These are phyloP conservation scores for Talaromyces funiculosus DNA, from an alignment of 2,329 filamentous ascomycete genomes.

Conservation along the genomic window DNA sequence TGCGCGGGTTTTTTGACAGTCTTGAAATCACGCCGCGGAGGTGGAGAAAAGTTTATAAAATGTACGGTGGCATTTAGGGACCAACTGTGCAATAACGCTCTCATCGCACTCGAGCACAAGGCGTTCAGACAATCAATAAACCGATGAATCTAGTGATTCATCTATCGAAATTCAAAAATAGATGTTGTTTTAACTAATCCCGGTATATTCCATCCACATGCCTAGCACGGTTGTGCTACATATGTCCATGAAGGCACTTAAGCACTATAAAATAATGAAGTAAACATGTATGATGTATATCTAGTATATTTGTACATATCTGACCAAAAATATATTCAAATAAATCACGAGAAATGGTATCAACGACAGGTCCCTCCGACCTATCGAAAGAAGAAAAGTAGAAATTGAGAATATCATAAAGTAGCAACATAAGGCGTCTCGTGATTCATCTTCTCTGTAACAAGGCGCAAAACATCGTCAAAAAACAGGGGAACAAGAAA, in stretches of 20 bases:
- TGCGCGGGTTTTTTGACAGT: neutral
- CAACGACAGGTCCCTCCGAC: neutral
- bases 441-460: conserved; percentile 9
- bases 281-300: neutral
- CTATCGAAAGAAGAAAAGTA: neutral
- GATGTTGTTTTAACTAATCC: neutral
- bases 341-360: neutral
- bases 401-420: neutral
- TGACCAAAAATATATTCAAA: neutral
- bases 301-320: neutral
- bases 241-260: too few relatives aligned
- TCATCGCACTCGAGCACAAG: neutral
- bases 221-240: too few relatives aligned
- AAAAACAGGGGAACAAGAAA: neutral
- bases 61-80: neutral
- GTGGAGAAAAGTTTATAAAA: conserved; percentile 7
- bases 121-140: neutral
- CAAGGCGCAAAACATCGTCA: conserved; percentile 8
- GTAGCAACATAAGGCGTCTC: conserved; percentile 6
- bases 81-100: neutral
- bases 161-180: neutral
- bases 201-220: too few relatives aligned
- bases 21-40: neutral
- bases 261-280: neutral
- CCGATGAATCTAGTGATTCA: neutral